A percentile compares a stretch with the other conserved stretches of the same genome.
phyloP scores from a whole-genome alignment of 208 protist genomes.

The Trypanosoma platydactyli region DNA sequence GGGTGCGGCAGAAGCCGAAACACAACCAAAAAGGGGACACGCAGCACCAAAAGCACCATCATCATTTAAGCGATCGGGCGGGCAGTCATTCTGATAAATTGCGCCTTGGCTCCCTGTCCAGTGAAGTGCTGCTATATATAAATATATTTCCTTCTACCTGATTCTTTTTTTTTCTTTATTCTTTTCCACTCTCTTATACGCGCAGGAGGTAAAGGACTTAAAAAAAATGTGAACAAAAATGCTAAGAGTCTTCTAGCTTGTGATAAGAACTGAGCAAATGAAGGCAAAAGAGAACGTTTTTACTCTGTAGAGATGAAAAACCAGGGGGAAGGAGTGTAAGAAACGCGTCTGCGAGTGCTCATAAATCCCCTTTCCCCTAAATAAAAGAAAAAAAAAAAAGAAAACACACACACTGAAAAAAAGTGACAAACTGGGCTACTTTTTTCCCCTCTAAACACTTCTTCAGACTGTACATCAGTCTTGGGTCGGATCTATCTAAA shows the following conservation, averaged over 20 bases:
- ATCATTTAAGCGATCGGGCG: background rate
- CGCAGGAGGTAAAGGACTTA: too few relatives aligned
- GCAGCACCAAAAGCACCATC: background rate
- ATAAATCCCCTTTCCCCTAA: background rate
- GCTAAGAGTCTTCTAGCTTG: too few relatives aligned
- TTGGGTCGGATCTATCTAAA: constrained; percentile 4
- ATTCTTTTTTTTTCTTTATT: background rate
- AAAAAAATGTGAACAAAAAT: too few relatives aligned
- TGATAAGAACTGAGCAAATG: too few relatives aligned
- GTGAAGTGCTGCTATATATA: background rate
- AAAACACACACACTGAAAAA: too few relatives aligned
- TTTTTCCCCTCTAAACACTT: constrained; percentile 10
- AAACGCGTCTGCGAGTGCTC: background rate
- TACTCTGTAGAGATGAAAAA: too few relatives aligned
- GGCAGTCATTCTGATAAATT: background rate
- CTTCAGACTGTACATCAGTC: constrained; percentile 5
- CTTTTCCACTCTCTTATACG: background rate
- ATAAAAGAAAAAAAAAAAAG: too few relatives aligned
- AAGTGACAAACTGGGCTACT: background rate
- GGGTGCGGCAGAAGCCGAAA: background rate
- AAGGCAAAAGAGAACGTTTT: too few relatives aligned
- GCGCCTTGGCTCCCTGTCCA: background rate
- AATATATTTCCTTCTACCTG: too few relatives aligned
- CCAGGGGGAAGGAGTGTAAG: background rate
- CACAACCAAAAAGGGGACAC: too few relatives aligned